Evolutionary conservation across 2,329 filamentous ascomycete genomes (phyloP), one percentile per base, ranked within the genome.

Genomic region (Alternaria incomplexa): DNA sequence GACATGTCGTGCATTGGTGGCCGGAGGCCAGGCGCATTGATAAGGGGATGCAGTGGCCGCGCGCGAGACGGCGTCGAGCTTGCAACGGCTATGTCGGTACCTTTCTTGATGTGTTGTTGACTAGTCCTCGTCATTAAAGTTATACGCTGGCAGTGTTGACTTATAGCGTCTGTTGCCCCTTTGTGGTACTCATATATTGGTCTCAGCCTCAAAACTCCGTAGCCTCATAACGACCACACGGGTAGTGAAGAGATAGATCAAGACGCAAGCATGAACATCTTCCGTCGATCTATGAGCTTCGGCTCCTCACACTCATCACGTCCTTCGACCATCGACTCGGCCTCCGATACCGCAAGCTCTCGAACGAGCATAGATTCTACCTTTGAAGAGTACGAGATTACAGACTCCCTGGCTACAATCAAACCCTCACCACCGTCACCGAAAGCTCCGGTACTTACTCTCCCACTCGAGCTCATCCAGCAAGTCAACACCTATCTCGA

Each of bases 381-480:
- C 22, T 25, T 30, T 25, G 36, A 53, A 10, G 36, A 56, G 7
- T 22, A 53, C 3, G 58, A 64, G 9, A 45, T 61, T 9, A 56
- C 55, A 61, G 58, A 61, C 20, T 66, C 61, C 8, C 32, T 64
- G 10, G 64, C 64, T 8, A 68, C 67, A 5, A 52, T 67, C 6
- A 56, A 47, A 13, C 22, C 20, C n/a, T 32, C 15, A 3, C 57
- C 47, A 44, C 57, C 54, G 6, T 50, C 50, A 25, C 59, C 65
- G 44, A 54, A 51, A 12, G 62, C 67, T 5, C 69, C 73, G 2
- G 40, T 77, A 10, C 60, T 73, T 15, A 62, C 51, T 6, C 74
- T 79, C 23, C 75, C 76, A 1, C 25, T 76, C 26, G 76, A 79
- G 55, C 61, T 79, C 3, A 51, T 78, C 26, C 76, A 77, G 52